These are phyloP conservation scores for Phaeosphaeria sp. DNA, from an alignment of 2,329 filamentous ascomycete species.

Conservation along the genomic window DNA sequence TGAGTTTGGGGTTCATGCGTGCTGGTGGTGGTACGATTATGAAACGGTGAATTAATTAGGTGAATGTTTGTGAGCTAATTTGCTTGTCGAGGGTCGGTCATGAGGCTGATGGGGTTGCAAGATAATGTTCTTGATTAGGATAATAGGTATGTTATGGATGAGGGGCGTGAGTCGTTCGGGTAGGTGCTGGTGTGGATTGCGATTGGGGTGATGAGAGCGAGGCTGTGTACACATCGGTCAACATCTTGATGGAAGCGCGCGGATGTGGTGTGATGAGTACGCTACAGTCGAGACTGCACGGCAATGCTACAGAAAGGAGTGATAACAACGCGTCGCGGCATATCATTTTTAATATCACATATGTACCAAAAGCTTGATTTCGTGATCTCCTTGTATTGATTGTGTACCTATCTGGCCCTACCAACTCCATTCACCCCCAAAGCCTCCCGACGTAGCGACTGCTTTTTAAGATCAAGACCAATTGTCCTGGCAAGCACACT, in stretches of 20 bases:
- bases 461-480: background rate
- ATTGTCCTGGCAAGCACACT: slow-evolving; percentile 1
- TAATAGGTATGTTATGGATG: background rate
- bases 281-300: background rate
- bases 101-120: background rate
- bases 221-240: background rate
- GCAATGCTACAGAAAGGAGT: background rate
- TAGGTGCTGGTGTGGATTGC: background rate
- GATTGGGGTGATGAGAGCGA: background rate
- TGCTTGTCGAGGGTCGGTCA: background rate
- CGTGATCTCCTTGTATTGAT: background rate
- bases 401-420: slow-evolving; percentile 2
- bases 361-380: background rate
- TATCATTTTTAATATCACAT: background rate
- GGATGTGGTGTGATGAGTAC: background rate
- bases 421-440: background rate
- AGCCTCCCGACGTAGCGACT: background rate
- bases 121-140: background rate
- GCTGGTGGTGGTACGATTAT: too few relatives aligned
- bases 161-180: background rate
- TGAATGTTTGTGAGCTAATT: background rate
- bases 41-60: background rate
- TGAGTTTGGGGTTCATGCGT: background rate
- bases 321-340: background rate
- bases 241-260: background rate